Evolutionary conservation across 768 basidiomycete genomes (phyloP).

Genomic region (Peribolospora kevripleyi): DNA sequence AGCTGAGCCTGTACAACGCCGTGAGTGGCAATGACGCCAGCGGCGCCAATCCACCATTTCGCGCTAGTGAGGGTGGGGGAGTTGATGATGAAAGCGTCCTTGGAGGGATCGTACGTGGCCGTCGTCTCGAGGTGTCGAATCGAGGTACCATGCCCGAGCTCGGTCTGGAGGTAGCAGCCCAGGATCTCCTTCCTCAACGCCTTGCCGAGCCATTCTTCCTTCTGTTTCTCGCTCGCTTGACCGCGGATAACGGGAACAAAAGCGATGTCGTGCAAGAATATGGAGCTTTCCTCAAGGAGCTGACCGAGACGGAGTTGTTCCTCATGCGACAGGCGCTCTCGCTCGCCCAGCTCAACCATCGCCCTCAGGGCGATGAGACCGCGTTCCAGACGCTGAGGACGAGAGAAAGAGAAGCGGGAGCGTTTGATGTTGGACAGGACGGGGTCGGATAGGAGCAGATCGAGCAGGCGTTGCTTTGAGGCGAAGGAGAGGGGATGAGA

Average conservation of each 20-base stretch:
- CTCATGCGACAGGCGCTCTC: neutral
- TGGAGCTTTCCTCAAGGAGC: neutral
- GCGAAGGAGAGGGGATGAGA: too few species aligned
- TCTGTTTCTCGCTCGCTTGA: neutral
- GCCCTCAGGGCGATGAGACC: neutral
- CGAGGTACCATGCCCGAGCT: conserved; percentile 43
- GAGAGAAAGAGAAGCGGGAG: neutral
- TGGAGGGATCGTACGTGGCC: conserved; percentile 43
- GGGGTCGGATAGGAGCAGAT: too few species aligned
- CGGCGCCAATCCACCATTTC: conserved; percentile 63
- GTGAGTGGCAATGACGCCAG: conserved; percentile 49
- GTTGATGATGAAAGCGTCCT: conserved; percentile 46
- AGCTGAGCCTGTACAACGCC: conserved; percentile 53
- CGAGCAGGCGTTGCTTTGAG: too few species aligned
- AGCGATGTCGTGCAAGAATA: conserved; percentile 1
- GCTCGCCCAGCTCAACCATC: neutral
- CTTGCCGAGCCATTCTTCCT: neutral
- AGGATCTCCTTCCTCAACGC: neutral
- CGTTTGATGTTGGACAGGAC: too few species aligned
- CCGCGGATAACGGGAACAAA: conserved; percentile 1
- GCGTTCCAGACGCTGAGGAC: neutral
- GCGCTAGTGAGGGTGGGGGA: conserved; percentile 47
- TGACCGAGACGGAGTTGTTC: neutral
- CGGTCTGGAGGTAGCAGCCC: conserved; percentile 12
- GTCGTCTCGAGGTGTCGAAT: conserved; percentile 47